Conservation (phyloP, 2,329 filamentous ascomycete species). For the Rosellinia necatrix region DNA sequence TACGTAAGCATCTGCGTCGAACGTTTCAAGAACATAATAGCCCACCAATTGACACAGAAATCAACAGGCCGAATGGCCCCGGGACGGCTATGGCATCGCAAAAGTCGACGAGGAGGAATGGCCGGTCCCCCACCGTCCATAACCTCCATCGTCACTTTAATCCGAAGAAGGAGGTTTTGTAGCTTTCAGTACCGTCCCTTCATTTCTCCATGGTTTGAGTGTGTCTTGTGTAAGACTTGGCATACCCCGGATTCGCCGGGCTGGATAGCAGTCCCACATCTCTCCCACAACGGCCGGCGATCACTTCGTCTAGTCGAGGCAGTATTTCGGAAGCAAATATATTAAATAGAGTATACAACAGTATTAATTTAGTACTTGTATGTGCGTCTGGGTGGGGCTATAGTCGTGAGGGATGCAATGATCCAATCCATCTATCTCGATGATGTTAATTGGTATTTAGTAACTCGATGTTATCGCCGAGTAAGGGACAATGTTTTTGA, state of each 20-base stretch:
- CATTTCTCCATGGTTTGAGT: constrained; percentile 24
- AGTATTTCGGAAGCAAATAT: constrained; percentile 11
- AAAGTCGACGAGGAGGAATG: neutral
- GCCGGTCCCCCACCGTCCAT: neutral
- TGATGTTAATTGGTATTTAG: no score
- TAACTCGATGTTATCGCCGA: neutral
- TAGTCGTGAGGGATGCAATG: no score
- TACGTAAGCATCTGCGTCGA: neutral
- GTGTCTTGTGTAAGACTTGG: constrained; percentile 22
- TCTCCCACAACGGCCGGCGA: neutral
- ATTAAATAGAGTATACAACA: neutral
- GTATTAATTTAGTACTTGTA: neutral
- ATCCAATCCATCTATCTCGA: no score
- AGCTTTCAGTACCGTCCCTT: constrained; percentile 14
- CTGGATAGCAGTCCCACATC: constrained; percentile 8
- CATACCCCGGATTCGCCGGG: constrained; percentile 28
- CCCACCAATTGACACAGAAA: neutral
- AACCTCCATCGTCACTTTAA: neutral
- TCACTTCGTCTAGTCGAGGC: constrained; percentile 33
- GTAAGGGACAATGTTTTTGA: constrained; percentile 1
- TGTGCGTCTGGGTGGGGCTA: no score
- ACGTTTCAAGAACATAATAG: neutral
- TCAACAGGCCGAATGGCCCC: neutral
- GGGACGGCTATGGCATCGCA: constrained; percentile 1
- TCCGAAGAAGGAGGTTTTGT: neutral